These are phyloP conservation scores for Durio zibethinus DNA, from an alignment of 345 rosid genomes.

Conservation along the genomic window DNA sequence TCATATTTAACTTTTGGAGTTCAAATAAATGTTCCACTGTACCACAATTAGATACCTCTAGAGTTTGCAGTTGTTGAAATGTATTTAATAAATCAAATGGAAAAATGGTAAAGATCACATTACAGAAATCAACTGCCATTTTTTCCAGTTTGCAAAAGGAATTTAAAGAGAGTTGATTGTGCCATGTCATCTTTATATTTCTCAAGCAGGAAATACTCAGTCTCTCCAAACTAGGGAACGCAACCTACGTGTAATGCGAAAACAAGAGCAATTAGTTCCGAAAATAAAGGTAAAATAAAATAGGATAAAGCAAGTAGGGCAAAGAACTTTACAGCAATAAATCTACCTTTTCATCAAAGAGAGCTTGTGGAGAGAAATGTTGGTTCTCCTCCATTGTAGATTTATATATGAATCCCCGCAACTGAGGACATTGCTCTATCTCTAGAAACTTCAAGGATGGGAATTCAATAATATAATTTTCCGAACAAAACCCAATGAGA, in stretches of 20 bases:
- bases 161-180: not conserved
- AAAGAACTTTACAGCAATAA: not conserved
- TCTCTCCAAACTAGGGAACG: not conserved
- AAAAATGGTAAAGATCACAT: not conserved
- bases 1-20: not conserved
- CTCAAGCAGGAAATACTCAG: not conserved
- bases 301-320: not conserved
- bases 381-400: not conserved
- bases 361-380: not conserved
- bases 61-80: not conserved
- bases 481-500: not conserved
- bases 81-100: not conserved
- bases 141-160: not conserved
- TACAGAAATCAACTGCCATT: not conserved
- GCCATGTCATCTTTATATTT: not conserved
- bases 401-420: not conserved
- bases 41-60: not conserved
- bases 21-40: not conserved
- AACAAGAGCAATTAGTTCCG: not conserved
- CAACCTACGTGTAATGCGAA: not conserved
- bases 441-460: not conserved
- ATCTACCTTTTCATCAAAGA: not conserved
- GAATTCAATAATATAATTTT: not conserved
- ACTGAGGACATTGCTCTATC: not conserved
- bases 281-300: not conserved